These are phyloP conservation scores for bread wheat (Triticum aestivum) DNA, from an alignment of 176 grass and related monocot species.

Conservation along the genomic window DNA sequence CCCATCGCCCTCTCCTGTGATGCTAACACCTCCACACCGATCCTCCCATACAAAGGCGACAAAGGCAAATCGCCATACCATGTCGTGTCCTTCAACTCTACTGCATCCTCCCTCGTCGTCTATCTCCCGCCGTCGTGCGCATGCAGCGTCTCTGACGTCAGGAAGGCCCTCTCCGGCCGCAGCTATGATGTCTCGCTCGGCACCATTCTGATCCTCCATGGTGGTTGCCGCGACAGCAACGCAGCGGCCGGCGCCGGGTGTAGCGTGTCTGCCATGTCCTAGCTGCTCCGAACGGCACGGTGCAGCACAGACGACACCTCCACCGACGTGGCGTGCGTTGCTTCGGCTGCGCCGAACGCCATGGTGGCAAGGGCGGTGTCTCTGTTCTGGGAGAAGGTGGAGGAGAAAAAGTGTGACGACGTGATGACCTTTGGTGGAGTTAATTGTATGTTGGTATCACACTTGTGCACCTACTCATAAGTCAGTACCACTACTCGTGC, in stretches of 20 bases:
- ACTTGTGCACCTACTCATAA: too few relatives aligned
- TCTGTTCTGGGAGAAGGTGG: not conserved
- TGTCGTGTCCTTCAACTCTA: slow-evolving; percentile 18
- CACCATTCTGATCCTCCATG: slow-evolving; percentile 34
- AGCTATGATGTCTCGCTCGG: slow-evolving; percentile 35
- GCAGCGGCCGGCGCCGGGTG: not conserved
- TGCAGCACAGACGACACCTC: not conserved
- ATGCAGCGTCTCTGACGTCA: not conserved
- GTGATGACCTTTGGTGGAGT: slow-evolving; percentile 14
- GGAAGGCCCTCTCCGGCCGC: slow-evolving; percentile 8
- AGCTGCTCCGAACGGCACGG: not conserved
- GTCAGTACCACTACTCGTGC: too few relatives aligned
- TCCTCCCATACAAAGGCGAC: not conserved
- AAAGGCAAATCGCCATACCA: too few relatives aligned
- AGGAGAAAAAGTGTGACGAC: not conserved
- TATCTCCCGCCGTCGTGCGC: slow-evolving; percentile 25
- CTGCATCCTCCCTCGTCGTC: slow-evolving; percentile 14
- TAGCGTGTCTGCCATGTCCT: not conserved
- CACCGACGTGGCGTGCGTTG: slow-evolving; percentile 17
- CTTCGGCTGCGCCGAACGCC: not conserved
- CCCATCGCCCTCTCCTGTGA: slow-evolving; percentile 35
- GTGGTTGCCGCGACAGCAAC: not conserved
- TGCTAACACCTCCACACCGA: not conserved
- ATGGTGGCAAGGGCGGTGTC: not conserved
- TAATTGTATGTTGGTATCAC: too few relatives aligned